phyloP scores from a whole-genome alignment of 768 basidiomycete genomes.

The Rickenella mellea region DNA sequence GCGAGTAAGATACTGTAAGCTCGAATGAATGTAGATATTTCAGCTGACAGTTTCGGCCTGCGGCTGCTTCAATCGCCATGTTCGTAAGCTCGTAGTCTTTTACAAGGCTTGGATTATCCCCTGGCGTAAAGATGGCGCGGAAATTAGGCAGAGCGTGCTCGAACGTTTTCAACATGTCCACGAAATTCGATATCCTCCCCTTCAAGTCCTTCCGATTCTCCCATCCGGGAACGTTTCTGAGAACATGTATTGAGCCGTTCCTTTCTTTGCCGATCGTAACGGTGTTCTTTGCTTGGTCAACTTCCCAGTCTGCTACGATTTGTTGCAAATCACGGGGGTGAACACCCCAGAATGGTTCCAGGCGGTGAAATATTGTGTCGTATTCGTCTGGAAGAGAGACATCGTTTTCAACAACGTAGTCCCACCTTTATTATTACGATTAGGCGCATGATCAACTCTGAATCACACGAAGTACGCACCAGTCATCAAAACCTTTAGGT shows the following conservation, averaged over 20 bases:
- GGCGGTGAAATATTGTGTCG: constrained; percentile 35
- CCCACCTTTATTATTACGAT: constrained; percentile 32
- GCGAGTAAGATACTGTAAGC: background rate
- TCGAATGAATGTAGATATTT: constrained; percentile 10
- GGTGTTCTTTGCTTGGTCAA: constrained; percentile 11
- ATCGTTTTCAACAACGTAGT: constrained; percentile 31
- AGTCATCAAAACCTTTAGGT: constrained; percentile 36
- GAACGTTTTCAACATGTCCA: constrained; percentile 27
- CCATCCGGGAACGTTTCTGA: background rate
- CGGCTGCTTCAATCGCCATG: constrained; percentile 20
- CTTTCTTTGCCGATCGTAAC: background rate
- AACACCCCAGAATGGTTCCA: constrained; percentile 36
- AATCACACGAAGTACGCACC: too few species aligned
- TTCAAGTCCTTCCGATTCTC: background rate
- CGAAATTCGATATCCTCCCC: too few species aligned
- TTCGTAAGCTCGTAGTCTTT: constrained; percentile 15
- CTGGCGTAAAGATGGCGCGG: constrained; percentile 34
- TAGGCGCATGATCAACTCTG: too few species aligned
- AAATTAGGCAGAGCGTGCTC: constrained; percentile 34
- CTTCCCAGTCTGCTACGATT: constrained; percentile 20
- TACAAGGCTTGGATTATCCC: constrained; percentile 25
- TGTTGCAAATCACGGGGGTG: constrained; percentile 21
- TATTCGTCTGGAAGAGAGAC: constrained; percentile 47
- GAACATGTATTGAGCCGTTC: background rate
- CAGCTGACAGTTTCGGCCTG: constrained; percentile 3